phyloP scores from a whole-genome alignment of 1,284 basidiomycete genomes.

The Puccinia triticina region DNA sequence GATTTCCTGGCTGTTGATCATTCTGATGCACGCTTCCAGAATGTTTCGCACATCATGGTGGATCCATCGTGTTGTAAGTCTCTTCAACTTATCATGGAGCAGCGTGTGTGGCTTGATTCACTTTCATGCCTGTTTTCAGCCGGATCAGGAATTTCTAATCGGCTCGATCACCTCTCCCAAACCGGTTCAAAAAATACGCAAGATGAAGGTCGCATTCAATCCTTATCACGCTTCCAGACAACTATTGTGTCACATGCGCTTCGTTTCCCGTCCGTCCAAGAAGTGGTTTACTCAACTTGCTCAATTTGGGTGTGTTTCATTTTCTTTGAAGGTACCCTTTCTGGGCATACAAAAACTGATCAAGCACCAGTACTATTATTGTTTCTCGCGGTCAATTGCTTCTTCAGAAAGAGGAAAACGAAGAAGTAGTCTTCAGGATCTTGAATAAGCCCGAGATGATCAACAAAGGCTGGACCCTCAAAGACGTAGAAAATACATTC shows the following conservation, averaged over 20 bases:
- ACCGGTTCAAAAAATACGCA: constrained; percentile 56
- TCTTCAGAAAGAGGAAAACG: constrained; percentile 89
- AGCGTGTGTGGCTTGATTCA: not conserved
- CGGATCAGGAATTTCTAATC: constrained; percentile 58
- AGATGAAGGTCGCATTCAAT: constrained; percentile 71
- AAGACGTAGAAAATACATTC: constrained; percentile 69
- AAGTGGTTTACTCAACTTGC: constrained; percentile 49
- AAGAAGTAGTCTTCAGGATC: constrained; percentile 74
- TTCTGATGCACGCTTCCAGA: constrained; percentile 66
- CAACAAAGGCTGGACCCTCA: constrained; percentile 69
- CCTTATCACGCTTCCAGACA: constrained; percentile 84
- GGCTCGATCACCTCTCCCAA: constrained; percentile 59
- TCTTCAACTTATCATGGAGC: not conserved
- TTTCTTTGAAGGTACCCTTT: constrained; percentile 6
- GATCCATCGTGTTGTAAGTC: constrained; percentile 76
- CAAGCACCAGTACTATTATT: too few relatives aligned
- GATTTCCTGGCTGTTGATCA: constrained; percentile 82
- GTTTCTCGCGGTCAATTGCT: constrained; percentile 84
- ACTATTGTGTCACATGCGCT: constrained; percentile 92
- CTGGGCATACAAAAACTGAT: constrained; percentile 64
- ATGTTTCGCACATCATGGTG: constrained; percentile 80
- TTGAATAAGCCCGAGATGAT: constrained; percentile 72
- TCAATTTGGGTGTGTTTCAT: constrained; percentile 43
- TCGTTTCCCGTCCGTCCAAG: constrained; percentile 69
- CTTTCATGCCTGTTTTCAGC: constrained; percentile 55